Percentiles rank a stretch among this genome's conserved stretches.
Conservation (phyloP, 352 stramenopile species). For the Phytophthora cryptogea region DNA sequence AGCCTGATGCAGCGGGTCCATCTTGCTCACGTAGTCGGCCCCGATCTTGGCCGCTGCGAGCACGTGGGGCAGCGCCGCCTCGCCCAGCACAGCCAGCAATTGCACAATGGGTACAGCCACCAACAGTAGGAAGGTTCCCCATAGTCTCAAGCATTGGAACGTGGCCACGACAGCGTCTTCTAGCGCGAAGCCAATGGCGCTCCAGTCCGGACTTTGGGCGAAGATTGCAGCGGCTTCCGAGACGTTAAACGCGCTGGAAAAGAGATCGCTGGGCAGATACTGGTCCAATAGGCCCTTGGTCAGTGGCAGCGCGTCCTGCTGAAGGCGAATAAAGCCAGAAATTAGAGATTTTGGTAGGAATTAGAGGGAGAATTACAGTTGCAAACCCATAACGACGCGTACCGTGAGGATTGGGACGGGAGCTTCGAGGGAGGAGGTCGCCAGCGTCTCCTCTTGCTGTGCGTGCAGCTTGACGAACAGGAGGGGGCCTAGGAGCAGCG, state of each 20-base stretch:
- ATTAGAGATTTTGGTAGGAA: background rate
- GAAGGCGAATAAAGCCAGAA: background rate
- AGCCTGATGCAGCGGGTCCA: constrained; percentile 70
- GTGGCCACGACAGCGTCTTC: constrained; percentile 57
- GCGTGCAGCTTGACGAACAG: constrained; percentile 20
- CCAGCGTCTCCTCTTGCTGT: background rate
- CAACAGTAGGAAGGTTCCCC: constrained; percentile 58
- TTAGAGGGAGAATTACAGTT: background rate
- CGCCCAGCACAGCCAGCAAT: constrained; percentile 42
- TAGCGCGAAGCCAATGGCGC: constrained; percentile 58
- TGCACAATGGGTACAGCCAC: constrained; percentile 51
- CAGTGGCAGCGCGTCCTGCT: constrained; percentile 25
- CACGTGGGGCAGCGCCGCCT: constrained; percentile 71
- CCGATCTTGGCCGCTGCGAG: constrained; percentile 42
- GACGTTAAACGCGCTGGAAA: constrained; percentile 26
- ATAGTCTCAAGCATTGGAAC: constrained; percentile 66
- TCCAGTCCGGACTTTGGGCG: constrained; percentile 59
- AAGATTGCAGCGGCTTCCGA: constrained; percentile 49
- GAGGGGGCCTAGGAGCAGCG: constrained; percentile 11
- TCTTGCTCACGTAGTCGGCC: constrained; percentile 46
- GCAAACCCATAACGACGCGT: background rate
- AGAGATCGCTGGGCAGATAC: constrained; percentile 16
- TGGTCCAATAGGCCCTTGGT: constrained; percentile 16
- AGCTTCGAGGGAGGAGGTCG: constrained; percentile 1
- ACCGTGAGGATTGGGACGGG: constrained; percentile 22